Base-by-base conservation (phyloP, 768 basidiomycete species). In the Gymnopilus junonius region DNA sequence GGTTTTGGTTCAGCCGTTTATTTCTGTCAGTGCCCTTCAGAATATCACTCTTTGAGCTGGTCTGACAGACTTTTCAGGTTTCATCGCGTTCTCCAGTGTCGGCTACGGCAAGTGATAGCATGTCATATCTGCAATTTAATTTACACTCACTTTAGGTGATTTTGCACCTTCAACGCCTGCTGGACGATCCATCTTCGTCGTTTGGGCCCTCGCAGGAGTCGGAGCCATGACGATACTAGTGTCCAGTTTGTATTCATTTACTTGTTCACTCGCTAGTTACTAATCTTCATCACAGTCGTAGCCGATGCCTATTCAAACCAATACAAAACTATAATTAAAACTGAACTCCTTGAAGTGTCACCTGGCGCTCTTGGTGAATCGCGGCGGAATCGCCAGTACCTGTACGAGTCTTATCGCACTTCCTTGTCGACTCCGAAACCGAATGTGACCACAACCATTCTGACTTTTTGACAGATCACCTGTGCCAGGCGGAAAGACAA, bases 181-280 rank as follows among this genome's bases (percentile, higher is more conserved):
- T 3, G 93, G 92, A 11, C 85, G 91, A 23, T 85, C 89, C 14
- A 81, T 94, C 34, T 94, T 94, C 71, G 82, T 93, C 40, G 84
- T 86, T 2, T 93, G 92, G 92, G 89, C 92, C 0, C 73, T 94
- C 35, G 74, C 92, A 7, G 93, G 91, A 15, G 88, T 93, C 14
- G 90, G 82, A 1, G 86, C 90, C 1, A 85, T 93, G 86, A 91
- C 92, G 0, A 85, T 91, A 27, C 78, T 93, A 14, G 81, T 93
- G 62, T 89, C 91, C 7, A 84, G 91, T 90, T 43, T 8, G 84
- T 74, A 25, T 27, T 17, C 1, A 8, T 31, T 37, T 35, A 12
- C 17, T n/a, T 7, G 17, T 34, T 55, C 17, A 10, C 27, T 5
- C 42, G 27, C 43, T 8, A 27, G 5, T 29, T 25, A 40, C 23